These are phyloP conservation scores for Chlorella sp. DNA, from an alignment of 139 green algal species.

Conservation along the genomic window DNA sequence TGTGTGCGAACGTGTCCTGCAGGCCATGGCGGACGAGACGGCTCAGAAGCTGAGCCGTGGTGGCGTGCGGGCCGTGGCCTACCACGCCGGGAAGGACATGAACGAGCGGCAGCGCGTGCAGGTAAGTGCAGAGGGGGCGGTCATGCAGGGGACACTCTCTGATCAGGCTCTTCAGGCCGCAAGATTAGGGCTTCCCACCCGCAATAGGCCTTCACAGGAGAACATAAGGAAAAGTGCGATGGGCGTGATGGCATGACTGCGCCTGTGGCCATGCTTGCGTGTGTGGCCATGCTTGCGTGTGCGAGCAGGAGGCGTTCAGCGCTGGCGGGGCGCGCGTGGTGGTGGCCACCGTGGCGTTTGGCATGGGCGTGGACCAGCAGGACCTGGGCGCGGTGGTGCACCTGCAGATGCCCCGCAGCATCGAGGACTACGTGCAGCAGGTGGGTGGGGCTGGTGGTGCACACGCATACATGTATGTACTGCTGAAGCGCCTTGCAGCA, in stretches of 20 bases:
- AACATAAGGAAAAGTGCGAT: constrained; percentile 63
- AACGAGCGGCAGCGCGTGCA: constrained; percentile 21
- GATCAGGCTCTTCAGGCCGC: too few relatives aligned
- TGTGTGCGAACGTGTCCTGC: too few relatives aligned
- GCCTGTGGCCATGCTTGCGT: constrained; percentile 52
- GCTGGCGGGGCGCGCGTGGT: constrained; percentile 21
- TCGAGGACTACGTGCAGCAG: constrained; percentile 92
- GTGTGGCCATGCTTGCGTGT: constrained; percentile 60
- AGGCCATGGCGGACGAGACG: constrained; percentile 62
- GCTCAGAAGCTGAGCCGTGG: constrained; percentile 42
- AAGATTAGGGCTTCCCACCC: too few relatives aligned
- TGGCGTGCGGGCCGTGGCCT: constrained; percentile 48
- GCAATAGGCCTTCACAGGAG: too few relatives aligned
- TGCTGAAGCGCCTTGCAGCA: constrained; percentile 29
- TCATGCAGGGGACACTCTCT: too few relatives aligned
- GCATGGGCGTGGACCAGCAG: constrained; percentile 31
- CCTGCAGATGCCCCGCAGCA: constrained; percentile 59
- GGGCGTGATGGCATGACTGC: constrained; percentile 61
- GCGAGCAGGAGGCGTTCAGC: constrained; percentile 14
- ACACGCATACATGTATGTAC: constrained; percentile 35
- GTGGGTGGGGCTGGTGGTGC: not conserved
- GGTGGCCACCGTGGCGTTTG: constrained; percentile 38
- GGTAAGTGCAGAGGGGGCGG: too few relatives aligned
- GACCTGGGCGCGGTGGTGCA: constrained; percentile 70
- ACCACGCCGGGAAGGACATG: constrained; percentile 64